A percentile compares a stretch with the other conserved stretches of the same genome.
phyloP scores from a whole-genome alignment of 2,329 filamentous ascomycete species.

The Sarocladiaceae sp. region DNA sequence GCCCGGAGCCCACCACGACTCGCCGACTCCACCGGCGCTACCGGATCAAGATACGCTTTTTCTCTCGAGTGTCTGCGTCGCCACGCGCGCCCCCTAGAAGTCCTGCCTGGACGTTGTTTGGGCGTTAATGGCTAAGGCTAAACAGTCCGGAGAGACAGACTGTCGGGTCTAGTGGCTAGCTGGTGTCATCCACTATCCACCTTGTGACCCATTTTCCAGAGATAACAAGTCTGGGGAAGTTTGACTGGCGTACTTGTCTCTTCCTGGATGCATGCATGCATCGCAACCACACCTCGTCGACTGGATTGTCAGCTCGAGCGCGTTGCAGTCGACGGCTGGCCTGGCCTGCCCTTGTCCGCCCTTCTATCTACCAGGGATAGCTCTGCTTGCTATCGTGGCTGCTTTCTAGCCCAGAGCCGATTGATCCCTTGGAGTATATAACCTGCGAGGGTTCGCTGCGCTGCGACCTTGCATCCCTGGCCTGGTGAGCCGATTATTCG shows the following conservation, averaged over 20 bases:
- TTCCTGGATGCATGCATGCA: background rate
- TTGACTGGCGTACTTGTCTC: background rate
- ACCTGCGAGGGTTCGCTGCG: background rate
- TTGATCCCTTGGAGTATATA: background rate
- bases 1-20: background rate
- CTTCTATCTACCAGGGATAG: background rate
- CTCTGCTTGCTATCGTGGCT: background rate
- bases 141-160: background rate
- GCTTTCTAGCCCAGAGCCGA: background rate
- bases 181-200: background rate
- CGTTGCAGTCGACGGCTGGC: no score
- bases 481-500: background rate
- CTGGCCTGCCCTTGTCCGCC: no score
- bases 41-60: background rate
- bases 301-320: background rate
- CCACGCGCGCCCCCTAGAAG: no score
- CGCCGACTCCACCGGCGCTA: no score
- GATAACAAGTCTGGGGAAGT: conserved; percentile 1
- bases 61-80: no score
- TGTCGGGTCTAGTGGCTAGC: background rate
- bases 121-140: no score
- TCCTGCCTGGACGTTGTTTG: no score
- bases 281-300: background rate
- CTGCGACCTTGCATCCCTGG: background rate
- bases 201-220: background rate